Conservation (phyloP, 106 monocot species). For the Gastrodia elata region DNA sequence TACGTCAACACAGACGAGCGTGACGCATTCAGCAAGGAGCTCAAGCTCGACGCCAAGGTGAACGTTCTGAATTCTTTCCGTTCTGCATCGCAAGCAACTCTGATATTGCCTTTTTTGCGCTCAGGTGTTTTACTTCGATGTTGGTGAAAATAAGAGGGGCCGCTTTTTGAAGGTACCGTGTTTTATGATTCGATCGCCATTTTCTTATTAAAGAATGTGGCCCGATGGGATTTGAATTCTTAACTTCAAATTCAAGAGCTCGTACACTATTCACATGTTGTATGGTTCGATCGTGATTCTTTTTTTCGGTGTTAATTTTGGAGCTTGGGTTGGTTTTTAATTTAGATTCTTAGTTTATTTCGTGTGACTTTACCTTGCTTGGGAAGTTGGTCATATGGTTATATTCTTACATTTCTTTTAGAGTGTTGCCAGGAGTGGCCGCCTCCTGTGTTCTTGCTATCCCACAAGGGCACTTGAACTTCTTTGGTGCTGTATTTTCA, state of each 20-base stretch:
- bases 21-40: conserved; percentile 51
- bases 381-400: background rate
- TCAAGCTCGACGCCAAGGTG: conserved; percentile 75
- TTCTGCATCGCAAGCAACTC: background rate
- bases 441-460: background rate
- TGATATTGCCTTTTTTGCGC: background rate
- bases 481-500: background rate
- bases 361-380: background rate
- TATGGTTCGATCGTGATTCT: background rate
- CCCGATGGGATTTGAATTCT: too few relatives aligned
- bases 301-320: background rate
- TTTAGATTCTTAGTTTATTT: background rate
- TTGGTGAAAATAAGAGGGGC: conserved; percentile 68
- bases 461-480: background rate
- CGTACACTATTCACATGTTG: too few relatives aligned
- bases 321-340: background rate
- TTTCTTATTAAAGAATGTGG: too few relatives aligned
- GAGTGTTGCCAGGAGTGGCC: background rate
- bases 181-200: conserved; percentile 4
- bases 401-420: background rate
- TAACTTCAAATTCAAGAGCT: too few relatives aligned
- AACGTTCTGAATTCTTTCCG: background rate
- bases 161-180: conserved; percentile 59
- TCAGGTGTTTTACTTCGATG: conserved; percentile 72
- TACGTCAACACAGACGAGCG: conserved; percentile 38